Evolutionary conservation across 371 early-diverging fungal genomes (phyloP), one percentile per base, ranked within the genome.

Genomic region (Blakeslea trispora): DNA sequence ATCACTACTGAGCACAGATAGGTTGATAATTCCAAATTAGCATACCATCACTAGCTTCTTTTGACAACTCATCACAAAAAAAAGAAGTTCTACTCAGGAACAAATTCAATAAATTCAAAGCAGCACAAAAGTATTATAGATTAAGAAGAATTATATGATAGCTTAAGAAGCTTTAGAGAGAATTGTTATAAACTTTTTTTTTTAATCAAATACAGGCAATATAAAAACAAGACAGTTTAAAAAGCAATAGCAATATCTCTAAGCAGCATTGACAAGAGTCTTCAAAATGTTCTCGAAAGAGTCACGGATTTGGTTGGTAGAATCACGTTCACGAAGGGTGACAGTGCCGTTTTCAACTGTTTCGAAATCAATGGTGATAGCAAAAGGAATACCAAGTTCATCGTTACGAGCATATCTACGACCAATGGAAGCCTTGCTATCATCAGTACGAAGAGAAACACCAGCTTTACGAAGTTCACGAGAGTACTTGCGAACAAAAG

Each of bases 351-450:
- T 99, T 58, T 92, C 79, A 22, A 92, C 86, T n/a, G 99, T 95
- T 64, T 96, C 92, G 85, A 94, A 94, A 81, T 99, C 99, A 43
- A 99, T 87, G 8, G 99, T 99, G 68, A 99, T 84, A 49, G 92
- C 99, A 77, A 95, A 99, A 34, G 99, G 99, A 50, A 95, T 95
- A 59, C 99, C 99, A 45, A 99, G 77, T 77, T 99, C 99, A 80
- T 99, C 99, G 72, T 95, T 96, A 63, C 97, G 91, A 11, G 99
- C 85, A 76, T 99, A 99, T 65, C 99, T 91, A 64, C 93, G 91
- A 54, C 99, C 99, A 67, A 99, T 99, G 17, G 97, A 87, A 4
- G 89, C 85, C 47, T 92, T 88, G 40, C 91, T 89, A 63, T 94
- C 95, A 69, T 97, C 99, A 17, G 95, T 83, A 61, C 90, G 88